Evolutionary conservation across 1,284 basidiomycete genomes (phyloP).

Genomic region (Phellopilus nigrolimitatus): DNA sequence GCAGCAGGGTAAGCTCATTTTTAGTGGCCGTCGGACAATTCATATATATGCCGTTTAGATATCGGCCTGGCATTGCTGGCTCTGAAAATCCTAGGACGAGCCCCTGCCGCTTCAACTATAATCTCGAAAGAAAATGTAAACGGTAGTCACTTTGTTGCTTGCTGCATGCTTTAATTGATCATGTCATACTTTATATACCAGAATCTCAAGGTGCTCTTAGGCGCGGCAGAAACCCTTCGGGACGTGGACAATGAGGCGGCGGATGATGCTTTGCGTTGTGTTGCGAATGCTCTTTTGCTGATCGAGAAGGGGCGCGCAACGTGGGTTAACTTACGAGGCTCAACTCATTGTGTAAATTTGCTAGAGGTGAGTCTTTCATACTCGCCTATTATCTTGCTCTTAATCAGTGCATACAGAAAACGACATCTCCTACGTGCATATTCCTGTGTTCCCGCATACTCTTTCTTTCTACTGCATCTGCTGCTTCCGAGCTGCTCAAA

Average conservation of each 20-base stretch:
- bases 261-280: slow-evolving; percentile 66
- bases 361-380: slow-evolving; percentile 48
- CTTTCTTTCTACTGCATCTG: slow-evolving; percentile 62
- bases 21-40: background rate
- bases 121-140: slow-evolving; percentile 55
- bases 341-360: slow-evolving; percentile 48
- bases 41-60: slow-evolving; percentile 37
- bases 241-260: slow-evolving; percentile 40
- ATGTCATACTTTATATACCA: slow-evolving; percentile 45
- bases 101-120: slow-evolving; percentile 61
- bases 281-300: slow-evolving; percentile 72
- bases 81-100: slow-evolving; percentile 72
- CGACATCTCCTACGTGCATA: slow-evolving; percentile 53
- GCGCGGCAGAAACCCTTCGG: slow-evolving; percentile 17
- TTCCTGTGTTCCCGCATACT: slow-evolving; percentile 74
- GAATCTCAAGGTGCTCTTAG: slow-evolving; percentile 32
- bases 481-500: slow-evolving; percentile 24
- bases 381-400: slow-evolving; percentile 11
- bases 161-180: background rate
- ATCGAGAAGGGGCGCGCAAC: slow-evolving; percentile 55
- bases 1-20: slow-evolving; percentile 5
- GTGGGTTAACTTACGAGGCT: slow-evolving; percentile 56
- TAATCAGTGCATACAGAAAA: slow-evolving; percentile 44
- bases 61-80: slow-evolving; percentile 60
- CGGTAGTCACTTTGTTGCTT: slow-evolving; percentile 45